Conservation (phyloP, 345 rosid genomes). For the Garcia nutans region DNA sequence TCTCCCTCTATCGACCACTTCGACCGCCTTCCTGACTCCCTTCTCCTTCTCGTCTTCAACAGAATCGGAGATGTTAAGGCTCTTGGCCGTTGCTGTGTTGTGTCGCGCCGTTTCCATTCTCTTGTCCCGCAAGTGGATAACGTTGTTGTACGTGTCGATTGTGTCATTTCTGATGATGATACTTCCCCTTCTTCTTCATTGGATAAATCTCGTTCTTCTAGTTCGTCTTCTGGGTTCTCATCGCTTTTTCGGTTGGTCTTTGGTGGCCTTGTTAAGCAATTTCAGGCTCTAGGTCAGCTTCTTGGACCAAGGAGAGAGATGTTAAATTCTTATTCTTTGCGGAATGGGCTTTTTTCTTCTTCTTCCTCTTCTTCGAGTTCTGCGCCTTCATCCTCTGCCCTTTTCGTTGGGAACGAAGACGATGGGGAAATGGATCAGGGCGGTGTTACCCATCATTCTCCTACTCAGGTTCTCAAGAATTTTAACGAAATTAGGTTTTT, state of each 20-base stretch:
- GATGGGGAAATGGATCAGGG: slow-evolving; percentile 65
- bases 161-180: slow-evolving; percentile 90
- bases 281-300: slow-evolving; percentile 67
- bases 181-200: slow-evolving; percentile 35
- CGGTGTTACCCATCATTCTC: slow-evolving; percentile 92
- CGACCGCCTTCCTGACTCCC: slow-evolving; percentile 80
- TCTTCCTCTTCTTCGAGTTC: slow-evolving; percentile 17
- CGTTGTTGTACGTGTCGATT: slow-evolving; percentile 89
- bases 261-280: slow-evolving; percentile 73
- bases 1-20: slow-evolving; percentile 54
- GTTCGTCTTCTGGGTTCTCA: slow-evolving; percentile 33
- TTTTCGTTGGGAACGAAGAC: slow-evolving; percentile 46
- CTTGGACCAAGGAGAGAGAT: slow-evolving; percentile 50
- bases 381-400: slow-evolving; percentile 8
- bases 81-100: slow-evolving; percentile 88
- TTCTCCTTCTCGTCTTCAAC: slow-evolving; percentile 76
- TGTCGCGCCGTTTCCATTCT: slow-evolving; percentile 69
- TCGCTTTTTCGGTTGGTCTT: slow-evolving; percentile 52
- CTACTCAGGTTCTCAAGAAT: slow-evolving; percentile 84
- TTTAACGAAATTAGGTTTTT: slow-evolving; percentile 84
- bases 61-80: slow-evolving; percentile 88
- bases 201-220: slow-evolving; percentile 52
- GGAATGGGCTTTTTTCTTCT: slow-evolving; percentile 18
- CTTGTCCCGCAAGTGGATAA: slow-evolving; percentile 76
- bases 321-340: slow-evolving; percentile 8